phyloP scores from a whole-genome alignment of 106 monocot genomes.

The Dendrobium officinale region DNA sequence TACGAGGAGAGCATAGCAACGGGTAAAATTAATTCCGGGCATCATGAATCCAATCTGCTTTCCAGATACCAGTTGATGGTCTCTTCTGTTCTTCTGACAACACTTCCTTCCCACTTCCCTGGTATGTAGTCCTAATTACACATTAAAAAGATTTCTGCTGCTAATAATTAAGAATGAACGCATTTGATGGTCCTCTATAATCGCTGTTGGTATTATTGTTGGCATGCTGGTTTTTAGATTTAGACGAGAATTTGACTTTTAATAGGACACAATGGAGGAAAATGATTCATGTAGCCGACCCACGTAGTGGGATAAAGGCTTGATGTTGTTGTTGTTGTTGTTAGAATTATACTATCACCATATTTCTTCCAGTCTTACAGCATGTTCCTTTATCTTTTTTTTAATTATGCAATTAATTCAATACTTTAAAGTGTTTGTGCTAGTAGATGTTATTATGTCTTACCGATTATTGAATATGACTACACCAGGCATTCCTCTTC shows the following conservation, averaged over 20 bases:
- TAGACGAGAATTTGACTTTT: too few species aligned
- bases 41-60: conserved; percentile 37
- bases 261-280: too few species aligned
- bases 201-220: not conserved
- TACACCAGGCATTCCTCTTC: too few species aligned
- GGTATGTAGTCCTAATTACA: conserved; percentile 20
- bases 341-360: not conserved
- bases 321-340: too few species aligned
- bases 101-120: conserved; percentile 62
- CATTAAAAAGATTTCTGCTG: not conserved
- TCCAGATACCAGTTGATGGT: conserved; percentile 74
- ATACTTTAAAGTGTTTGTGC: not conserved
- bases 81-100: conserved; percentile 78
- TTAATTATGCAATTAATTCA: not conserved
- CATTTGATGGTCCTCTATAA: not conserved
- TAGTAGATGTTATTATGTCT: not conserved
- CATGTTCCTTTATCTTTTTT: not conserved
- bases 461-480: not conserved
- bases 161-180: not conserved
- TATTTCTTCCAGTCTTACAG: not conserved
- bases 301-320: too few species aligned
- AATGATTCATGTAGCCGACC: too few species aligned
- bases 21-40: conserved; percentile 12
- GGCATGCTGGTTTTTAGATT: not conserved
- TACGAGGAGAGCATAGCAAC: conserved; percentile 23